Percentiles rank a stretch among this genome's conserved stretches.
These are phyloP conservation scores for Nissolia schottii DNA, from an alignment of 306 rosid species.

Conservation along the genomic window DNA sequence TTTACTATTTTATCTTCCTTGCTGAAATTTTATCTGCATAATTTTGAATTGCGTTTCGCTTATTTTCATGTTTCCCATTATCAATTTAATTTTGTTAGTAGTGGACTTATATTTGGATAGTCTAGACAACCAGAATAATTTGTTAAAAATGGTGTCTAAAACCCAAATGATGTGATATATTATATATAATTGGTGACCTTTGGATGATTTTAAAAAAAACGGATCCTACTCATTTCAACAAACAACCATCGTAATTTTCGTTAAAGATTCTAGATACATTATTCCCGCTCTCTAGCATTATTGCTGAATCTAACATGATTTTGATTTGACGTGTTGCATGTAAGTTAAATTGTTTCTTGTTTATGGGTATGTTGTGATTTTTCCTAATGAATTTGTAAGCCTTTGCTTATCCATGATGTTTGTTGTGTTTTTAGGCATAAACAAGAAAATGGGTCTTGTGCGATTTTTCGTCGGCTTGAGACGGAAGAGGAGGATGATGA, in stretches of 20 bases:
- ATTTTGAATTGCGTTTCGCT: not conserved
- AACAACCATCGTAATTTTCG: too few relatives aligned
- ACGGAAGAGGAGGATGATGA: constrained; percentile 50
- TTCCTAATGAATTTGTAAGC: not conserved
- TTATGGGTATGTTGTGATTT: not conserved
- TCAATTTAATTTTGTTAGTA: not conserved
- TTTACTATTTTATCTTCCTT: not conserved
- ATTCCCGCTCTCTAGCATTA: too few relatives aligned
- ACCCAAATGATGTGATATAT: too few relatives aligned
- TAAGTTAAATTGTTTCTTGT: not conserved
- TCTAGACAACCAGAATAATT: too few relatives aligned
- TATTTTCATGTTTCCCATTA: not conserved
- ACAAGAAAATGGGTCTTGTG: constrained; percentile 6
- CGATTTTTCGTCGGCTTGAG: constrained; percentile 23
- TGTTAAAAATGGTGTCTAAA: too few relatives aligned
- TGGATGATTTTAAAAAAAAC: too few relatives aligned
- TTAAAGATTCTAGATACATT: too few relatives aligned
- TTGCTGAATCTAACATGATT: not conserved
- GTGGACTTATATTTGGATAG: too few relatives aligned
- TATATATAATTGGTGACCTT: too few relatives aligned
- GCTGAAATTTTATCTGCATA: not conserved
- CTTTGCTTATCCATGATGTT: not conserved
- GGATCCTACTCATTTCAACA: too few relatives aligned
- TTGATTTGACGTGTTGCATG: constrained; percentile 19
- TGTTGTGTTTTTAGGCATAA: constrained; percentile 12